Conservation (phyloP, 2,329 filamentous ascomycete genomes). For the Sordariomycetes sp. region DNA sequence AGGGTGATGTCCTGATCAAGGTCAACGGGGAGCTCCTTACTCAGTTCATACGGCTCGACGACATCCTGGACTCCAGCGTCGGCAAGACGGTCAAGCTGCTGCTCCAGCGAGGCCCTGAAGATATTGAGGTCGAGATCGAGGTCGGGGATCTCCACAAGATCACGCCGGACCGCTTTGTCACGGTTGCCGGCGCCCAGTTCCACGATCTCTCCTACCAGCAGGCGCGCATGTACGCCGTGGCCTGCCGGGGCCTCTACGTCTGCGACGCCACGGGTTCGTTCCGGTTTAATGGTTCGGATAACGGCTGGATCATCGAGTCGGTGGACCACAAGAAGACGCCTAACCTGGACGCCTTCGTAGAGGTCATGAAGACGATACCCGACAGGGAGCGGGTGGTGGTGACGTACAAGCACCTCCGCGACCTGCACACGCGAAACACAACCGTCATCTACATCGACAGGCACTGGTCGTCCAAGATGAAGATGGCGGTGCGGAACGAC, state of each 20-base stretch:
- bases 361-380: constrained; percentile 80
- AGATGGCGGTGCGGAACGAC: constrained; percentile 83
- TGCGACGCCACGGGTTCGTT: constrained; percentile 94
- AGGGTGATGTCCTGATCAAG: constrained; percentile 86
- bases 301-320: constrained; percentile 86
- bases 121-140: constrained; percentile 70
- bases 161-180: constrained; percentile 90
- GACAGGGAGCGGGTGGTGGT: constrained; percentile 76
- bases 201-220: constrained; percentile 96
- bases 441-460: constrained; percentile 85
- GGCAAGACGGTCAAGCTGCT: constrained; percentile 65
- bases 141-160: constrained; percentile 89
- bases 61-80: constrained; percentile 81
- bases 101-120: constrained; percentile 78
- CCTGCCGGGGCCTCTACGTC: constrained; percentile 83
- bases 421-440: constrained; percentile 88
- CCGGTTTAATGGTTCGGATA: constrained; percentile 80
- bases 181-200: constrained; percentile 87
- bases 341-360: constrained; percentile 75
- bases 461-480: constrained; percentile 94
- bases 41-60: constrained; percentile 83
- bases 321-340: constrained; percentile 87
- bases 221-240: constrained; percentile 87
- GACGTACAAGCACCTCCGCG: constrained; percentile 88
- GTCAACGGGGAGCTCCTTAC: constrained; percentile 89